phyloP scores from a whole-genome alignment of 805 yeast genomes.

The Maudiozyma bulderi region DNA sequence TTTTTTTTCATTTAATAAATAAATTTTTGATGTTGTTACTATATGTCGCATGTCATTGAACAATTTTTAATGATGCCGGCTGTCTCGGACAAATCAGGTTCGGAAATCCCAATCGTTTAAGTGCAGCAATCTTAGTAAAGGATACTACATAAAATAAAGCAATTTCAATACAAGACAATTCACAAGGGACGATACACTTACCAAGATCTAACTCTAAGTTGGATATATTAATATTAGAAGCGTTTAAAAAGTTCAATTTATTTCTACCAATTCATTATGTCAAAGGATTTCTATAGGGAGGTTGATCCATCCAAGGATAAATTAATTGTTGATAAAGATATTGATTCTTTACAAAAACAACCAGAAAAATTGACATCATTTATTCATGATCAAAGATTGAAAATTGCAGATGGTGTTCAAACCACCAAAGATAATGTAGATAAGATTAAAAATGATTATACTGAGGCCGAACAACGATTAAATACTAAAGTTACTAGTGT shows the following conservation, averaged over 20 bases:
- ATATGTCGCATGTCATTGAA: too few species aligned
- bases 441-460: conserved; percentile 35
- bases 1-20: too few species aligned
- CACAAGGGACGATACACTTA: too few species aligned
- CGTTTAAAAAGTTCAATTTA: neutral
- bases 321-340: neutral
- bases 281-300: conserved; percentile 6
- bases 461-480: conserved; percentile 41
- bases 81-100: too few species aligned
- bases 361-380: conserved; percentile 15
- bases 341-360: conserved; percentile 2
- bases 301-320: conserved; percentile 3
- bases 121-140: too few species aligned
- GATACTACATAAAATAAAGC: too few species aligned
- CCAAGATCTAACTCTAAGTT: too few species aligned
- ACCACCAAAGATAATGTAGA: conserved; percentile 23
- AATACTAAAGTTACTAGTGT: conserved; percentile 42
- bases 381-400: conserved; percentile 12
- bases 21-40: too few species aligned
- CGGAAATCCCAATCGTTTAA: too few species aligned
- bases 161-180: too few species aligned
- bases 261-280: neutral
- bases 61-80: too few species aligned
- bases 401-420: conserved; percentile 4
- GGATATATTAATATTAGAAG: too few species aligned